Evolutionary conservation across 495 filamentous ascomycete genomes (phyloP), one percentile per base, ranked within the genome.

Genomic region (Podospora australis): DNA sequence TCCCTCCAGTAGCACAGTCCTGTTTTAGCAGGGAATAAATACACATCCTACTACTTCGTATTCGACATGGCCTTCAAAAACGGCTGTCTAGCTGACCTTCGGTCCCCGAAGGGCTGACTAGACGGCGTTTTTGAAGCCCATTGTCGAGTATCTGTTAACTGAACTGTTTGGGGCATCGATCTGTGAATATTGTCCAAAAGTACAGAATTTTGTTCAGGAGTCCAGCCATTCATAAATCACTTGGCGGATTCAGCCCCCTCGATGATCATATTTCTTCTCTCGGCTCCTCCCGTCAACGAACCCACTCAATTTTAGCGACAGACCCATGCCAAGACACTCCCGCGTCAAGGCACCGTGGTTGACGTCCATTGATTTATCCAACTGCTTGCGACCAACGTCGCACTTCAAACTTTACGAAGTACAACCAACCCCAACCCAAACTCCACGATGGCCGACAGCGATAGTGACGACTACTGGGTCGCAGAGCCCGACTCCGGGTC

Each of bases 401-500:
- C 39, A 34, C 16, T 46, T 36, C 24, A 26, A n/a, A 43, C 40
- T 1, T 28, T 9, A n/a, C 40, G 14, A 14, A 9, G 10, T 44
- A 22, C 25, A 22, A 39, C 25, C 24, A 46, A 42, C 16, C 20
- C 43, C 21, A 24, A 36, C 36, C 25, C 4, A 38, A n/a, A 11
- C 17, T 14, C 5, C 44, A 59, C 43, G 11, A 79, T 78, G 74
- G 74, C 67, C 52, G 69, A 83, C 55, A 83, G 78, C 20, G 83
- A 86, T 43, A 82, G 78, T 21, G 83, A 86, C 42, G 84, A 90
- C 47, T 66, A 73, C 40, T 61, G 68, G 48, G 63, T 80, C 21
- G 78, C 82, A 48, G 70, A 65, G 14, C 67, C 72, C 13, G 52
- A 53, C 13, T 53, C 80, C 17, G 67, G 73, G 16, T 61, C 63